Percentiles rank a stretch among this genome's conserved stretches.
Evolutionary conservation across 2,329 filamentous ascomycete genomes (phyloP).

Genomic region (Botryotinia calthae): DNA sequence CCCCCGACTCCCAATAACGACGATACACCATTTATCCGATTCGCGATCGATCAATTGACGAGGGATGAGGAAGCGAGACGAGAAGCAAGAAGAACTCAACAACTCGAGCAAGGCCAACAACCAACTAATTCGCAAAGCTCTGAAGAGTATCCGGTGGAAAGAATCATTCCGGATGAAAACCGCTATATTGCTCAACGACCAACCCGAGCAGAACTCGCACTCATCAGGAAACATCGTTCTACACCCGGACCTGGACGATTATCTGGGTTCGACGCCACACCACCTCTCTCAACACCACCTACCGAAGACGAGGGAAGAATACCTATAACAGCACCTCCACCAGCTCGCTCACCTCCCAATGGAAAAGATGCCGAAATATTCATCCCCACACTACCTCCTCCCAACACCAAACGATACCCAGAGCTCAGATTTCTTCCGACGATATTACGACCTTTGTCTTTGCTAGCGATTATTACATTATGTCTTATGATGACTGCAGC

Average conservation of each 20-base stretch:
- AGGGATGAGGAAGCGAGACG: slow-evolving; percentile 62
- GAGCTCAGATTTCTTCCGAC: slow-evolving; percentile 68
- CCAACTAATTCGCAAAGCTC: slow-evolving; percentile 45
- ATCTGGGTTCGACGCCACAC: slow-evolving; percentile 36
- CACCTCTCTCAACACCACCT: slow-evolving; percentile 31
- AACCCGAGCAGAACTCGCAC: slow-evolving; percentile 34
- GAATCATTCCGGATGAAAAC: slow-evolving; percentile 48
- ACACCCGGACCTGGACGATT: slow-evolving; percentile 35
- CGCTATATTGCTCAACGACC: slow-evolving; percentile 33
- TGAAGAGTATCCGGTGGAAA: slow-evolving; percentile 48
- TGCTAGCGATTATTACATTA: slow-evolving; percentile 58
- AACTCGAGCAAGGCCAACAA: slow-evolving; percentile 42
- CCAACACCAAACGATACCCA: slow-evolving; percentile 45
- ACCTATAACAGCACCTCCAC: not conserved
- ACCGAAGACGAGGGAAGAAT: not conserved
- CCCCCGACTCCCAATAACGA: slow-evolving; percentile 60
- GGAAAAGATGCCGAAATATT: slow-evolving; percentile 43
- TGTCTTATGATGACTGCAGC: slow-evolving; percentile 69
- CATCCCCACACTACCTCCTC: slow-evolving; percentile 46
- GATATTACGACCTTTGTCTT: slow-evolving; percentile 64
- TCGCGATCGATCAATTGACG: slow-evolving; percentile 84
- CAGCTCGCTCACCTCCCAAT: slow-evolving; percentile 6
- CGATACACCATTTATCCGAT: slow-evolving; percentile 83
- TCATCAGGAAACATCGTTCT: slow-evolving; percentile 40
- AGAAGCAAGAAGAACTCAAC: slow-evolving; percentile 33